phyloP scores from a whole-genome alignment of 257 asterid species.

The Henckelia pumila region DNA sequence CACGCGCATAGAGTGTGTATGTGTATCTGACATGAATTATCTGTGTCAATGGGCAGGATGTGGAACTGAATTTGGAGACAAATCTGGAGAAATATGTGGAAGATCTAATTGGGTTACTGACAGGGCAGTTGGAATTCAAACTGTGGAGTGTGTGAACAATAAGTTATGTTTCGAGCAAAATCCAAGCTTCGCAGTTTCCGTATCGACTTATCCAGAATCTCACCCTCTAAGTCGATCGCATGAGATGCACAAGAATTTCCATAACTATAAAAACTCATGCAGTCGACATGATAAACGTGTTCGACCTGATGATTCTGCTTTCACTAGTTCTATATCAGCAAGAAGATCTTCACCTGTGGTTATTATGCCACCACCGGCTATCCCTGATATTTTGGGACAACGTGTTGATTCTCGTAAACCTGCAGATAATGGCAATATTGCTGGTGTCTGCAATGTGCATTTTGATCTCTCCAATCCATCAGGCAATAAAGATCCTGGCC shows the following conservation, averaged over 20 bases:
- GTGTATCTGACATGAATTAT: conserved; percentile 18
- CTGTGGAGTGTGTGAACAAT: conserved; percentile 34
- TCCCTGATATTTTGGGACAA: conserved; percentile 26
- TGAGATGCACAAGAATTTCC: conserved; percentile 30
- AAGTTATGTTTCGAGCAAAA: conserved; percentile 41
- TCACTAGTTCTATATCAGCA: conserved; percentile 38
- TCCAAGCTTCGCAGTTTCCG: conserved; percentile 32
- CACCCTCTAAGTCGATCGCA: conserved; percentile 28
- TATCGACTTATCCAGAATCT: conserved; percentile 37
- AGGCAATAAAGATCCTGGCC: conserved; percentile 36
- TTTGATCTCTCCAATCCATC: conserved; percentile 31
- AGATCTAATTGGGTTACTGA: conserved; percentile 35
- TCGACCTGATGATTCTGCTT: conserved; percentile 34
- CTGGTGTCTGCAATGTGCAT: conserved; percentile 29
- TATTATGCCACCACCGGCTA: conserved; percentile 65
- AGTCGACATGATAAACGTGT: conserved; percentile 36
- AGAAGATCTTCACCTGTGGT: conserved; percentile 64
- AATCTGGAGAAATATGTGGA: conserved; percentile 39
- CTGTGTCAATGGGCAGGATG: conserved; percentile 37
- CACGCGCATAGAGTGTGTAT: not conserved
- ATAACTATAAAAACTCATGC: conserved; percentile 30
- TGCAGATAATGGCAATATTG: conserved; percentile 28
- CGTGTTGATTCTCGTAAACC: conserved; percentile 32
- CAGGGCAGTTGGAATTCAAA: conserved; percentile 35
- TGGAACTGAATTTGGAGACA: conserved; percentile 33